phyloP scores from a whole-genome alignment of 1,139 yeast species.

The Yamadazyma epiphylla region DNA sequence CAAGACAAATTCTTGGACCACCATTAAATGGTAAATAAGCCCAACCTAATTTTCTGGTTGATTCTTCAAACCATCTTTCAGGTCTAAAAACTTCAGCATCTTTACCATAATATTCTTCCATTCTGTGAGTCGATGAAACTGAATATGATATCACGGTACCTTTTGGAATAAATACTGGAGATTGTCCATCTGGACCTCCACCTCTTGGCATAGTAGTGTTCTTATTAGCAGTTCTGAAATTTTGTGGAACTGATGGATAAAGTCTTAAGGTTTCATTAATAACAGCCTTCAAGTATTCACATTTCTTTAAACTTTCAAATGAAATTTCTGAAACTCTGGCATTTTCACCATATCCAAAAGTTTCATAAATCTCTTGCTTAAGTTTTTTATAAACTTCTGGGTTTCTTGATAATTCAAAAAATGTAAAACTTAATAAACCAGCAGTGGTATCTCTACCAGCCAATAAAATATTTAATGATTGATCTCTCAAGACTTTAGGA shows the following conservation, averaged over 20 bases:
- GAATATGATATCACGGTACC: slow-evolving; percentile 37
- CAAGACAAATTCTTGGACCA: slow-evolving; percentile 59
- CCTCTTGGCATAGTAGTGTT: slow-evolving; percentile 52
- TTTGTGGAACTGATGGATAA: slow-evolving; percentile 53
- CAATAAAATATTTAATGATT: slow-evolving; percentile 46
- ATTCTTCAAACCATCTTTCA: slow-evolving; percentile 44
- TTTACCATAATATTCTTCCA: slow-evolving; percentile 37
- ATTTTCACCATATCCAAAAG: slow-evolving; percentile 30
- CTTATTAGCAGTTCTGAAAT: slow-evolving; percentile 39
- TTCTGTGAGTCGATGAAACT: slow-evolving; percentile 41
- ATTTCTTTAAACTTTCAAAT: slow-evolving; percentile 45
- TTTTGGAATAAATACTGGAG: slow-evolving; percentile 42
- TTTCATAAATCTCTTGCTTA: slow-evolving; percentile 30
- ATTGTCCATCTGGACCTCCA: slow-evolving; percentile 43
- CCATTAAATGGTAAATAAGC: slow-evolving; percentile 56
- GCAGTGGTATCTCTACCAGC: slow-evolving; percentile 64
- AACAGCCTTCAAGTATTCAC: slow-evolving; percentile 46
- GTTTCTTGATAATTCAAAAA: slow-evolving; percentile 44
- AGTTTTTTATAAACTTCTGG: slow-evolving; percentile 37
- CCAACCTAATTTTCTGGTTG: slow-evolving; percentile 41
- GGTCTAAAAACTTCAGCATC: slow-evolving; percentile 45
- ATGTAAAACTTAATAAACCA: slow-evolving; percentile 44
- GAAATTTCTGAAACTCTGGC: slow-evolving; percentile 23
- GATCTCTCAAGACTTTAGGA: slow-evolving; percentile 47
- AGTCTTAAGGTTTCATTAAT: slow-evolving; percentile 48